These are phyloP conservation scores for Xylariaceae sp. DNA, from an alignment of 2,329 filamentous ascomycete genomes.

Conservation along the genomic window DNA sequence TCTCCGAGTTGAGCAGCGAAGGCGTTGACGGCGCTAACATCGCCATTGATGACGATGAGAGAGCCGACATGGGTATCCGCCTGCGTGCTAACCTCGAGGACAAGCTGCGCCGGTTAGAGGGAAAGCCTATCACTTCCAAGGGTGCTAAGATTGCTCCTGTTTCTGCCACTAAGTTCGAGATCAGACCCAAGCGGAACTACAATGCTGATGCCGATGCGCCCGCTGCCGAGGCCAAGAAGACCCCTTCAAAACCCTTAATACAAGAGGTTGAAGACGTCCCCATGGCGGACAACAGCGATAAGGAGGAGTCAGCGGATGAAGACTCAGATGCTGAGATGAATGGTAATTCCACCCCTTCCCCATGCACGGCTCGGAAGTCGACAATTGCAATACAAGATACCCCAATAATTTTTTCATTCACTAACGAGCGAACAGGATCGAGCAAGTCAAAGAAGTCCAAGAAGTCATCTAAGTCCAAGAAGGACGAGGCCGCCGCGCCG, in stretches of 20 bases:
- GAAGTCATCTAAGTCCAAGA: conserved; percentile 39
- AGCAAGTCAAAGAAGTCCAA: conserved; percentile 37
- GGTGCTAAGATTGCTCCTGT: conserved; percentile 71
- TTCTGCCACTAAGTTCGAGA: conserved; percentile 71
- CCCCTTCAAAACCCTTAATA: conserved; percentile 36
- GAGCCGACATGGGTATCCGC: conserved; percentile 70
- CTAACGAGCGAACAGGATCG: conserved; percentile 28
- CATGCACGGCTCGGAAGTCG: conserved; percentile 30
- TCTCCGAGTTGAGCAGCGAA: conserved; percentile 69
- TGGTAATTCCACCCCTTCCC: conserved; percentile 7
- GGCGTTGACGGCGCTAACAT: conserved; percentile 49
- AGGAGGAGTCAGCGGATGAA: conserved; percentile 40
- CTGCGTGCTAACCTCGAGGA: conserved; percentile 70
- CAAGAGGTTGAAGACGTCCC: conserved; percentile 38
- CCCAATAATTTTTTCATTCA: conserved; percentile 23
- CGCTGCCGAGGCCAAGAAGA: conserved; percentile 38
- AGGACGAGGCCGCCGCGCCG: conserved; percentile 32
- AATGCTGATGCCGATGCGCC: conserved; percentile 90
- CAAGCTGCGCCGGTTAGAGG: conserved; percentile 72
- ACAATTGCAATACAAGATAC: conserved; percentile 6
- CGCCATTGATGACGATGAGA: conserved; percentile 79
- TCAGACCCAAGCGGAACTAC: conserved; percentile 92
- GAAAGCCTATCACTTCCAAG: conserved; percentile 77
- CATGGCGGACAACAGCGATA: conserved; percentile 41
- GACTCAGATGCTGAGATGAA: conserved; percentile 32